Conservation (phyloP, 2,329 filamentous ascomycete genomes). For the Neopestalotiopsis rosae region DNA sequence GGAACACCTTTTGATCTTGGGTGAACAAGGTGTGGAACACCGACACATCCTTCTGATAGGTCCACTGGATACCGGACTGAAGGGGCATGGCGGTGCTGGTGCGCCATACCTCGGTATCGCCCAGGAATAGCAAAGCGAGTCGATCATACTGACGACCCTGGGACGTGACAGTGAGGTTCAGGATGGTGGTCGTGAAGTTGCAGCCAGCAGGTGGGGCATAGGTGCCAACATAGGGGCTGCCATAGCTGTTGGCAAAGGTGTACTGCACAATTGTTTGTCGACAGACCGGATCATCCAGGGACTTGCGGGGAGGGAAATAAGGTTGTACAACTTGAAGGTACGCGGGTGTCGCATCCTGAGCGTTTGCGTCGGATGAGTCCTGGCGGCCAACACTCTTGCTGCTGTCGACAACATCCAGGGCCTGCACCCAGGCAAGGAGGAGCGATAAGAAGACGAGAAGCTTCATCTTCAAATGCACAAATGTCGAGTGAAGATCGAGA, state of each 20-base stretch:
- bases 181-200: conserved; percentile 39
- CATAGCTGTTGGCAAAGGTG: conserved; percentile 35
- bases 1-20: conserved; percentile 61
- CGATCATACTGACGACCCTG: conserved; percentile 66
- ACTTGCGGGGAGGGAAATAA: conserved; percentile 29
- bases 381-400: background rate
- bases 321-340: conserved; percentile 33
- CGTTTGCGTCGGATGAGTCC: background rate
- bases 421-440: background rate
- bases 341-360: background rate
- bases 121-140: conserved; percentile 64
- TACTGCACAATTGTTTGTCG: conserved; percentile 30
- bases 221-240: conserved; percentile 31
- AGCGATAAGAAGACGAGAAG: background rate
- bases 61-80: conserved; percentile 55
- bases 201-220: conserved; percentile 32
- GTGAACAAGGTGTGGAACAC: conserved; percentile 59
- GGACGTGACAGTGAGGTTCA: conserved; percentile 67
- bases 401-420: background rate
- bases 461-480: background rate
- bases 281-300: conserved; percentile 26
- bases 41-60: conserved; percentile 68
- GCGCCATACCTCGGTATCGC: conserved; percentile 67
- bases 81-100: conserved; percentile 70
- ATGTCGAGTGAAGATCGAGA: background rate